Evolutionary conservation across 768 basidiomycete genomes (phyloP).

Genomic region (Pholiota molesta): DNA sequence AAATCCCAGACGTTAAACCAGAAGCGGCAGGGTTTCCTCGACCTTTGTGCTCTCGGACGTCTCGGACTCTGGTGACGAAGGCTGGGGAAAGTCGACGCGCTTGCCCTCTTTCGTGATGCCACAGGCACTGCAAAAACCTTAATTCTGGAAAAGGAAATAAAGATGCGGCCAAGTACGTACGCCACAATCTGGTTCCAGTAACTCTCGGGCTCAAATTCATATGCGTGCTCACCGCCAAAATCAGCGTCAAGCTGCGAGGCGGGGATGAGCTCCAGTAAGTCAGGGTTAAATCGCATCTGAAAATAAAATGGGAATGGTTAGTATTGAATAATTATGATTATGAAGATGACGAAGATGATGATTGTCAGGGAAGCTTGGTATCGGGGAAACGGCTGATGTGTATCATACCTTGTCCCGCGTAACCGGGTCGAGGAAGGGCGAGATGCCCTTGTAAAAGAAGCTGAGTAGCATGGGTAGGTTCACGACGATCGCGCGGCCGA

Average conservation of each 20-base stretch:
- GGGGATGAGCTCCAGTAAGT: slow-evolving; percentile 76
- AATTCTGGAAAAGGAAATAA: slow-evolving; percentile 2
- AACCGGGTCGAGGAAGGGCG: slow-evolving; percentile 86
- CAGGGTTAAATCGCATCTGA: slow-evolving; percentile 89
- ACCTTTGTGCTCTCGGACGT: neutral
- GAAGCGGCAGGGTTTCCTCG: neutral
- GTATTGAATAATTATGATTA: neutral
- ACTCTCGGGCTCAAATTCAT: slow-evolving; percentile 68
- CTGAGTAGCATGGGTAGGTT: slow-evolving; percentile 76
- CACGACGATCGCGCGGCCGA: slow-evolving; percentile 82
- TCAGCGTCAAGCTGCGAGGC: slow-evolving; percentile 77
- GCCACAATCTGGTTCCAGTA: slow-evolving; percentile 82
- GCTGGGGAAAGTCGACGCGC: slow-evolving; percentile 32
- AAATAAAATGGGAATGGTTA: neutral
- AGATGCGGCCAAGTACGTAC: slow-evolving; percentile 39
- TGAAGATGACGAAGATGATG: neutral
- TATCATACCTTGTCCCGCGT: slow-evolving; percentile 78
- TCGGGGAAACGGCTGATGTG: neutral
- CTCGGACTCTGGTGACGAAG: slow-evolving; percentile 1
- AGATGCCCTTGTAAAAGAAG: slow-evolving; percentile 83
- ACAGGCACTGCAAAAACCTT: slow-evolving; percentile 44
- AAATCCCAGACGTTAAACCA: neutral
- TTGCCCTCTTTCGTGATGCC: slow-evolving; percentile 60
- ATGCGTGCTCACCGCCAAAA: slow-evolving; percentile 79
- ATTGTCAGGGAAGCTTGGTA: neutral